Evolutionary conservation across 805 yeast genomes (phyloP).

Genomic region (Candida ulmi): DNA sequence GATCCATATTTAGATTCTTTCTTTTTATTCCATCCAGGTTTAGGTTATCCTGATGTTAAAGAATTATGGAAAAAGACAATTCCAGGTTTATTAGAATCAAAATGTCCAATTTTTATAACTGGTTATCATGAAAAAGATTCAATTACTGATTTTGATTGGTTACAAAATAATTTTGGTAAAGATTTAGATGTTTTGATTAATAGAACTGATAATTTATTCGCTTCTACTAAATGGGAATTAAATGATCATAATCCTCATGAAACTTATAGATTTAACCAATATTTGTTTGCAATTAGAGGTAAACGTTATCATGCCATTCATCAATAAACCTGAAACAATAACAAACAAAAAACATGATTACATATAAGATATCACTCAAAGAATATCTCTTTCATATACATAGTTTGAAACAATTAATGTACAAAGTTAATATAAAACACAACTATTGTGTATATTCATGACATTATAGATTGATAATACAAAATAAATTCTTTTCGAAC

Average conservation of each 20-base stretch:
- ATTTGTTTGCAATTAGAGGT: constrained; percentile 89
- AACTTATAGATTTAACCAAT: constrained; percentile 86
- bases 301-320: constrained; percentile 88
- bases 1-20: constrained; percentile 94
- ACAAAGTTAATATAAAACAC: neutral
- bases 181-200: constrained; percentile 81
- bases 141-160: constrained; percentile 64
- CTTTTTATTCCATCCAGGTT: constrained; percentile 94
- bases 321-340: constrained; percentile 9
- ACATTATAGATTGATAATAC: constrained; percentile 58
- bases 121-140: constrained; percentile 80
- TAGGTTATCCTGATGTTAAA: constrained; percentile 73
- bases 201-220: constrained; percentile 65
- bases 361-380: no score
- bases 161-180: constrained; percentile 56
- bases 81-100: constrained; percentile 84
- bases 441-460: no score
- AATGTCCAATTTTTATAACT: constrained; percentile 87
- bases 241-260: constrained; percentile 91
- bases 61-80: constrained; percentile 81
- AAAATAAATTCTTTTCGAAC: constrained; percentile 68
- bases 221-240: constrained; percentile 90
- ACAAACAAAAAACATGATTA: no score
- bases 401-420: neutral
- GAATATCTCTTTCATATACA: neutral